Evolutionary conservation across 2,329 filamentous ascomycete genomes (phyloP).

Genomic region (Aspergillus cejpii): DNA sequence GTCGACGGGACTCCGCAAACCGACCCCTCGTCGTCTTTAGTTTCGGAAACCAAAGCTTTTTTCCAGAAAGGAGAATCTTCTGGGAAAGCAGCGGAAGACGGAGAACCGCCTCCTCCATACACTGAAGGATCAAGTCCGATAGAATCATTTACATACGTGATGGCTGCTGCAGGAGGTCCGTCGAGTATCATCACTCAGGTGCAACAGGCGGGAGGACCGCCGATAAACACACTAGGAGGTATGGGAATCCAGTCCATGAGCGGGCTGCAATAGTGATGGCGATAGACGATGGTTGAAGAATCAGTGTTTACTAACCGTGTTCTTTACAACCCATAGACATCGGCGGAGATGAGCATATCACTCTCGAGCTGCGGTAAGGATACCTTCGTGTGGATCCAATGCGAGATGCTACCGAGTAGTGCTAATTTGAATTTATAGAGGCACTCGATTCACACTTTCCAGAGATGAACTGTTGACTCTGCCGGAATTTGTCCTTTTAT

Average conservation of each 20-base stretch:
- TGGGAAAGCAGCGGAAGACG: slow-evolving; percentile 67
- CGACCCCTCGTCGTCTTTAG: slow-evolving; percentile 44
- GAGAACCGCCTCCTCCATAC: slow-evolving; percentile 92
- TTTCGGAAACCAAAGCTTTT: slow-evolving; percentile 74
- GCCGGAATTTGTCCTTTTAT: slow-evolving; percentile 93
- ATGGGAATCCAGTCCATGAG: slow-evolving; percentile 24
- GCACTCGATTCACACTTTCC: slow-evolving; percentile 86
- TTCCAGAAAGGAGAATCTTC: slow-evolving; percentile 70
- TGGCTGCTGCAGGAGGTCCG: slow-evolving; percentile 94
- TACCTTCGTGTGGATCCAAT: slow-evolving; percentile 9
- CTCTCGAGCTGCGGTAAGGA: slow-evolving; percentile 83
- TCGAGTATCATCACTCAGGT: slow-evolving; percentile 99
- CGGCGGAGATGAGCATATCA: slow-evolving; percentile 86
- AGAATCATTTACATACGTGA: slow-evolving; percentile 87
- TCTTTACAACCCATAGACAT: slow-evolving; percentile 53
- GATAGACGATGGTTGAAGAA: slow-evolving; percentile 2
- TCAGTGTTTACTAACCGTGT: slow-evolving; percentile 12
- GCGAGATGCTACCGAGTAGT: not conserved
- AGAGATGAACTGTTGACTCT: slow-evolving; percentile 91
- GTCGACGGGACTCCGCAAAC: slow-evolving; percentile 45
- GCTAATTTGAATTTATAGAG: slow-evolving; percentile 50
- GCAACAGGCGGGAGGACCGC: slow-evolving; percentile 78
- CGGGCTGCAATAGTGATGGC: not conserved
- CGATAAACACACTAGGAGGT: slow-evolving; percentile 86
- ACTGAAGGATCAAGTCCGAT: slow-evolving; percentile 89